Evolutionary conservation across 2,329 filamentous ascomycete species (phyloP), one percentile per base, ranked within the genome.

Genomic region (Phialophora tarda): DNA sequence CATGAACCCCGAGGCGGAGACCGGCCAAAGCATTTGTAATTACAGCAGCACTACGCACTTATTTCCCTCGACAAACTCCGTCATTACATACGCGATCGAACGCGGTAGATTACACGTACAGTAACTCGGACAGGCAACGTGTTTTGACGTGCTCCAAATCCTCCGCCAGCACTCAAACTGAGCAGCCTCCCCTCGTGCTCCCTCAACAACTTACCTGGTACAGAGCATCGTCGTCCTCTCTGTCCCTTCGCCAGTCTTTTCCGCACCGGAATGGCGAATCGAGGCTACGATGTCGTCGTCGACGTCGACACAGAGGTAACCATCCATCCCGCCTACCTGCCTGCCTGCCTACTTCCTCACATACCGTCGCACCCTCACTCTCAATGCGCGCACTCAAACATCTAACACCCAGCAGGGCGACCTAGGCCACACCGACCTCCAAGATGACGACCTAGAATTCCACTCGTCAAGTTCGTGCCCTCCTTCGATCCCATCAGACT

Each of bases 241-340:
- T 21, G 53, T 55, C 10, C 53, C 28, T 34, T 55, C 8, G 26
- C 53, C 24, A n/a, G 53, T 32, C 28, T 2, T 10, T 23, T 21
- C 24, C 24, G 5, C 24, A 28, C 53, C 3, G 82, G 74, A 63
- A 93, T 93, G 91, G 87, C 91, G 65, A 91, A 91, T 78, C 86
- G 91, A 76, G 93, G 93, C 73, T 99, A 99, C 79, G 95, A 99
- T 83, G 95, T 96, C 69, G 94, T 99, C 72, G 95, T 99, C 67
- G 95, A 99, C 75, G 90, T 98, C 63, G 95, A 99, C 78, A 92
- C 95, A 75, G 95, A 98, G 86, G 93, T 96, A 82, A 71, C 80
- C 47, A 47, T 34, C 30, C 51, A 50, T 48, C n/a, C 17, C 53
- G 34, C 60, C 41, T 32, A 21, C 24, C 2, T 24, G 32, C 12